Evolutionary conservation across 257 asterid genomes (phyloP).

Genomic region (Eucommia ulmoides): DNA sequence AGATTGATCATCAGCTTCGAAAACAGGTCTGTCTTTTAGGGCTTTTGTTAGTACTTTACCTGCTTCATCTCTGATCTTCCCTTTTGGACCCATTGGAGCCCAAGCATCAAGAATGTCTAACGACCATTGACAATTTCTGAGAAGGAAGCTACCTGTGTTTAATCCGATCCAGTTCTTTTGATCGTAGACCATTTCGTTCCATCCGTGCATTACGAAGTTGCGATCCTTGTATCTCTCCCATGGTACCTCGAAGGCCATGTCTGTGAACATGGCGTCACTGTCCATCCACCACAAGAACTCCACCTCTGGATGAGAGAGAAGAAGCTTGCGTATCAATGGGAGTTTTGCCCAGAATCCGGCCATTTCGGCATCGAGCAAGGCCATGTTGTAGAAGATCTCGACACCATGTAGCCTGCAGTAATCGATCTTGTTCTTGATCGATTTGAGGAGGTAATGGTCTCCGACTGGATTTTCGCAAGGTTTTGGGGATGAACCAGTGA

Average conservation of each 20-base stretch:
- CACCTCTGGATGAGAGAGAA: background rate
- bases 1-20: conserved; percentile 94
- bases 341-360: background rate
- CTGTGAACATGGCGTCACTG: background rate
- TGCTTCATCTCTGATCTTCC: conserved; percentile 65
- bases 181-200: conserved; percentile 72
- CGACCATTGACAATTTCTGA: conserved; percentile 89
- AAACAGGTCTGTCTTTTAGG: conserved; percentile 64
- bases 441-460: background rate
- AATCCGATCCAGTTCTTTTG: conserved; percentile 80
- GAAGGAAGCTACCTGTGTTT: conserved; percentile 86
- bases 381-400: background rate
- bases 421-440: background rate
- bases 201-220: conserved; percentile 78
- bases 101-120: conserved; percentile 70
- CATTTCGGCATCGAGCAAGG: background rate
- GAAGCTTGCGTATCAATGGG: background rate
- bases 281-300: background rate
- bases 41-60: conserved; percentile 62
- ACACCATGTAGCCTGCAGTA: background rate
- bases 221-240: conserved; percentile 77
- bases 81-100: conserved; percentile 99
- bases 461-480: background rate
- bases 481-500: background rate
- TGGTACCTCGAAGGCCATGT: conserved; percentile 17